Evolutionary conservation across 2,329 filamentous ascomycete species (phyloP), one percentile per base, ranked within the genome.

Genomic region (Exutisphaerella laricina): DNA sequence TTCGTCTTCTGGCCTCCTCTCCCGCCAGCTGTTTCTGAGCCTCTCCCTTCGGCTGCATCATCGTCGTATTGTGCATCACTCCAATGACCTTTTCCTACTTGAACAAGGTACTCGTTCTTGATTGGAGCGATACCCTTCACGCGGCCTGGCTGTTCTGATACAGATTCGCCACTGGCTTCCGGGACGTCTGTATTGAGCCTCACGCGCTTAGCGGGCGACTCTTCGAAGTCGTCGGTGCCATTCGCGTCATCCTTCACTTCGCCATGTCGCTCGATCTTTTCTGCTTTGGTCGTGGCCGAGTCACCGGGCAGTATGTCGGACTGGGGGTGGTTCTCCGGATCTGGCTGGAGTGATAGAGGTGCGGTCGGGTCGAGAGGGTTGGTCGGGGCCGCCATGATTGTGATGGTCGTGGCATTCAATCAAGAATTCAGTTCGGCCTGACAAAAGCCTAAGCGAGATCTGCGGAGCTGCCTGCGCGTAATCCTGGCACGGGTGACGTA

Each of bases 121-220:
- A 89, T 78, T 6, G 80, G 78, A 14, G 84, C 84, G 40, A 82
- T 69, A 18, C 82, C 83, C 57, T 72, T 79, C 44, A 59, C 51
- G 23, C 61, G 55, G 18, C 51, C 57, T n/a, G 48, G 37, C 20
- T 48, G 35, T 26, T 42, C 31, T 13, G 26, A 12, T 3, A 17
- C 21, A 12, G 35, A 21, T 14, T 51, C 48, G 45, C 41, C n/a
- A 45, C 42, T 13, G 26, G 25, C 10, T 25, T 32, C 10, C 18
- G 28, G n/a, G n/a, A 37, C 41, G 21, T 57, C 53, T 28, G 56
- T 39, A 4, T 64, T 58, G 49, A 68, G 40, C 60, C 66, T 71
- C 53, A 62, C 49, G 42, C 64, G 48, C 57, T 68, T 68, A 32
- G 55, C 37, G 20, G 66, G 62, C 32, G 58, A 58, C 33, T 63